Percentiles rank a stretch among this genome's conserved stretches.
Conservation (phyloP, 2,329 filamentous ascomycete genomes). For the Paraphoma sp. region DNA sequence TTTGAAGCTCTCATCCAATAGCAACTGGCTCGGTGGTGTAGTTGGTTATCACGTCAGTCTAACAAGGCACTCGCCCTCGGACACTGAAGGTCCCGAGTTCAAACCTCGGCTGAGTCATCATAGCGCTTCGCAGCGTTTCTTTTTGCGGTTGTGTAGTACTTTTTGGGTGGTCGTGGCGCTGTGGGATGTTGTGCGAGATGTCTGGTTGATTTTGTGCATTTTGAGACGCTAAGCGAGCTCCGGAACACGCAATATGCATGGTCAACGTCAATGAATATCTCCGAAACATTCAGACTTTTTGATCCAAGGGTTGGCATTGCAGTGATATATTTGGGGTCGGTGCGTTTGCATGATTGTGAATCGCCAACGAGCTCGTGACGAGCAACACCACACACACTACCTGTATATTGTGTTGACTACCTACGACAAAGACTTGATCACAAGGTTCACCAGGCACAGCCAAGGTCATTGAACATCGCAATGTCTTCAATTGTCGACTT, state of each 20-base stretch:
- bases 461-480: background rate
- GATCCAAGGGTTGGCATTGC: background rate
- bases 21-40: slow-evolving; percentile 48
- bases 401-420: background rate
- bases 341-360: background rate
- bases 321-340: background rate
- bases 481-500: slow-evolving; percentile 31
- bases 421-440: background rate
- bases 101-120: background rate
- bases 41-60: slow-evolving; percentile 57
- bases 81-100: background rate
- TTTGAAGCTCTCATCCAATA: background rate
- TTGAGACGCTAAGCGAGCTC: background rate
- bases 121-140: background rate
- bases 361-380: background rate
- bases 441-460: background rate
- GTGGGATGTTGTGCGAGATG: background rate
- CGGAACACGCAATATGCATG: background rate
- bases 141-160: background rate
- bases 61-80: slow-evolving; percentile 32
- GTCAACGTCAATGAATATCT: no score
- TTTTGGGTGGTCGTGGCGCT: background rate
- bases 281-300: no score
- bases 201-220: background rate
- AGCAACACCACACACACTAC: background rate